Percentiles rank a stretch among this genome's conserved stretches.
Conservation (phyloP, 164 flowering plant genomes). For the Stephania yunnanensis region DNA sequence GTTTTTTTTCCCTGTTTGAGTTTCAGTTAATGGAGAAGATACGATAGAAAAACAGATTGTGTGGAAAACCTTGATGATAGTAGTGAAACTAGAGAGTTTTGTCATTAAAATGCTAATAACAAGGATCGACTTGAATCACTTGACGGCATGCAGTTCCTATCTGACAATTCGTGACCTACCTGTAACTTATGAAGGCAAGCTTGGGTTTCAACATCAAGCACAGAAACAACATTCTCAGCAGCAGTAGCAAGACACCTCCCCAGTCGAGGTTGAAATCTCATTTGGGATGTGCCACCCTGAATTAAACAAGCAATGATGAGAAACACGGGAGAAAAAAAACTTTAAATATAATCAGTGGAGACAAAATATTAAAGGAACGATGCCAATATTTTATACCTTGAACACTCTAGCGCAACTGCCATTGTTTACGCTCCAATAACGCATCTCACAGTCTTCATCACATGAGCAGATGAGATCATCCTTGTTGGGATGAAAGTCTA, state of each 20-base stretch:
- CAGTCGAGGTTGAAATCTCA: constrained; percentile 64
- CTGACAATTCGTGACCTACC: constrained; percentile 28
- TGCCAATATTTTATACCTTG: constrained; percentile 38
- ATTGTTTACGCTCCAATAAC: constrained; percentile 78
- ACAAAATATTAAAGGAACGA: not conserved
- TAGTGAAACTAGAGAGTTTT: not conserved
- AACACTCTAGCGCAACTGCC: constrained; percentile 57
- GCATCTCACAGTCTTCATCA: constrained; percentile 65
- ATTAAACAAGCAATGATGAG: constrained; percentile 1
- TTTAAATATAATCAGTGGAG: not conserved
- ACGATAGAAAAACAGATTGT: not conserved
- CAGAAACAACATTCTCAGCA: constrained; percentile 49
- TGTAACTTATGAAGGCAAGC: constrained; percentile 44
- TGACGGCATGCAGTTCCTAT: not conserved
- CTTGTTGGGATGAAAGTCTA: constrained; percentile 78
- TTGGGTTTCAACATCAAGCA: constrained; percentile 72
- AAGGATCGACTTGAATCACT: not conserved
- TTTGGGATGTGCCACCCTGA: constrained; percentile 57
- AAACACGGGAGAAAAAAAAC: not conserved
- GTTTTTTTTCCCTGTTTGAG: not conserved
- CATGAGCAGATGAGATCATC: constrained; percentile 79
- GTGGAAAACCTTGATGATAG: not conserved
- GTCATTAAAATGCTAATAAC: not conserved
- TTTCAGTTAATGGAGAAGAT: not conserved
- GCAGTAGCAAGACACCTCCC: constrained; percentile 76